phyloP scores from a whole-genome alignment of 2,329 filamentous ascomycete species.

The Rachicladosporium sp. region DNA sequence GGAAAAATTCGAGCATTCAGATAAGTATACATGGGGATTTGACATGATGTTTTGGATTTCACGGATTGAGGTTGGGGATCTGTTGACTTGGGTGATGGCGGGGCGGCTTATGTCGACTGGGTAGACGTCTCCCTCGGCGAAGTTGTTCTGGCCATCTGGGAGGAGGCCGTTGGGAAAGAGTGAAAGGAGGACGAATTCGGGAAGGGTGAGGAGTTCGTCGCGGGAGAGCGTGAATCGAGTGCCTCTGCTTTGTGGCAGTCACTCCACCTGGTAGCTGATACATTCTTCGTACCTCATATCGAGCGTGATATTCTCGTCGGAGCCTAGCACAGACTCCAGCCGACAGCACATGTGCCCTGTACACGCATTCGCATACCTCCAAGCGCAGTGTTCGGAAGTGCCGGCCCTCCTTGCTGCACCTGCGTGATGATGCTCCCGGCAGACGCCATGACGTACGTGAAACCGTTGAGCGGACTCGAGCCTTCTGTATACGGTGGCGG shows the following conservation, averaged over 20 bases:
- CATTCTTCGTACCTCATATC: slow-evolving; percentile 63
- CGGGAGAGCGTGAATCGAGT: slow-evolving; percentile 86
- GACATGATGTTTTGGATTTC: slow-evolving; percentile 29
- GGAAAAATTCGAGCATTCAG: slow-evolving; percentile 96
- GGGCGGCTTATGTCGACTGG: slow-evolving; percentile 75
- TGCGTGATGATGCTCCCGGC: slow-evolving; percentile 99
- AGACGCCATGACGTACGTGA: slow-evolving; percentile 95
- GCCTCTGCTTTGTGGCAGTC: slow-evolving; percentile 47
- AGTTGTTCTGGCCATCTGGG: slow-evolving; percentile 86
- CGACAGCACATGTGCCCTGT: not conserved
- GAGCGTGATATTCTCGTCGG: slow-evolving; percentile 89
- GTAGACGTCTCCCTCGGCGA: slow-evolving; percentile 85
- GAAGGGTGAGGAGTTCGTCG: slow-evolving; percentile 87
- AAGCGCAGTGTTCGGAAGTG: slow-evolving; percentile 69
- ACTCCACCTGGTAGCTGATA: too few species aligned
- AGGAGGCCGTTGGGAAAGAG: slow-evolving; percentile 95
- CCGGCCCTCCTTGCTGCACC: slow-evolving; percentile 79
- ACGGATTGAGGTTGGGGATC: slow-evolving; percentile 21
- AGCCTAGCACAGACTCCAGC: slow-evolving; percentile 31
- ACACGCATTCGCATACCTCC: slow-evolving; percentile 46
- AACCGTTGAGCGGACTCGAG: slow-evolving; percentile 79
- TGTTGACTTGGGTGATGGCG: slow-evolving; percentile 21
- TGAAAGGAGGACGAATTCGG: slow-evolving; percentile 95
- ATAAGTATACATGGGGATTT: slow-evolving; percentile 39
- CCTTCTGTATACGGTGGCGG: slow-evolving; percentile 95